Percentiles rank a stretch among this genome's conserved stretches.
Evolutionary conservation across 1,284 basidiomycete genomes (phyloP).

Genomic region (Rhodotorula sp.): DNA sequence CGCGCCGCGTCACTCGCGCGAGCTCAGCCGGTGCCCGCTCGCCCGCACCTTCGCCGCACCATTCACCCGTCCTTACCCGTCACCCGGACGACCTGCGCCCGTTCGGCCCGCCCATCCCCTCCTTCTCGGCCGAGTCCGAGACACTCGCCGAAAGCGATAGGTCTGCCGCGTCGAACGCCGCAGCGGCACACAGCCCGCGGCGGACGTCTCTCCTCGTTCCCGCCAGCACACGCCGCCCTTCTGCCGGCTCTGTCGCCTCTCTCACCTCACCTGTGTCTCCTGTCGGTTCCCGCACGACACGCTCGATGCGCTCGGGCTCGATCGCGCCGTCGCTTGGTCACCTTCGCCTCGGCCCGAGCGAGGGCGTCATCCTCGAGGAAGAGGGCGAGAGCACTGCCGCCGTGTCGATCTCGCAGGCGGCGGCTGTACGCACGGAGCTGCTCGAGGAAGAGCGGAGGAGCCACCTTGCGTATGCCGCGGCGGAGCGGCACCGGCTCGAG

Average conservation of each 20-base stretch:
- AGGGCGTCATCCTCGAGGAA: not conserved
- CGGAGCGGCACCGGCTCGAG: slow-evolving; percentile 6
- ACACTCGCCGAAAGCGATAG: not conserved
- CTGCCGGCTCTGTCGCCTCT: not conserved
- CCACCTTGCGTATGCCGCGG: slow-evolving; percentile 17
- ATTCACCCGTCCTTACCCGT: slow-evolving; percentile 17
- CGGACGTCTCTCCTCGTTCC: too few relatives aligned
- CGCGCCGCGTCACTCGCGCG: not conserved
- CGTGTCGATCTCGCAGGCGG: slow-evolving; percentile 27
- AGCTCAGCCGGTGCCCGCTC: not conserved
- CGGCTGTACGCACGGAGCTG: slow-evolving; percentile 31
- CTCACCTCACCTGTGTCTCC: not conserved
- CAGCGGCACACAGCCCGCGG: too few relatives aligned
- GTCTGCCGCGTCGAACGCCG: not conserved
- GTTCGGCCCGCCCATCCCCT: slow-evolving; percentile 12
- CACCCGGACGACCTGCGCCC: slow-evolving; percentile 11
- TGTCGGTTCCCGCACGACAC: not conserved
- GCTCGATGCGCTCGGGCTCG: slow-evolving; percentile 19
- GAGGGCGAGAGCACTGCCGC: not conserved
- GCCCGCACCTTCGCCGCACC: not conserved
- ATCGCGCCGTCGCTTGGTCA: slow-evolving; percentile 17
- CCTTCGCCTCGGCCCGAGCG: not conserved
- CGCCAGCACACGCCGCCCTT: too few relatives aligned
- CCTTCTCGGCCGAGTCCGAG: slow-evolving; percentile 2
- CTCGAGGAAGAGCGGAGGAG: slow-evolving; percentile 36